These are phyloP conservation scores for Dendrobium chrysotoxum DNA, from an alignment of 106 monocot species.

Conservation along the genomic window DNA sequence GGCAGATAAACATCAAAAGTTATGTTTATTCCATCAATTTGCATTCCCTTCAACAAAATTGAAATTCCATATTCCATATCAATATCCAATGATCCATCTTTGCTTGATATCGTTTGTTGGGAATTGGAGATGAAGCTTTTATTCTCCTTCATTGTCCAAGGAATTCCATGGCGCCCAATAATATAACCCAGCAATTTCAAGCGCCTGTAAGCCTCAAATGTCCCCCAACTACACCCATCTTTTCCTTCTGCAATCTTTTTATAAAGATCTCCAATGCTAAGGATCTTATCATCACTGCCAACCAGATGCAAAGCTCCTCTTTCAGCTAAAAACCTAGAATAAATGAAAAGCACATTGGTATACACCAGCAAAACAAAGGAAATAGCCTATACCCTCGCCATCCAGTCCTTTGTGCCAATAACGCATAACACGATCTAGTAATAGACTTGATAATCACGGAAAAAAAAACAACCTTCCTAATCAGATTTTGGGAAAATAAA, in stretches of 20 bases:
- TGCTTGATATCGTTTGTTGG: neutral
- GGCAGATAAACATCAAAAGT: slow-evolving; percentile 80
- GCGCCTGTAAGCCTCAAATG: slow-evolving; percentile 61
- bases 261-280: slow-evolving; percentile 52
- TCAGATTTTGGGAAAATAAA: neutral
- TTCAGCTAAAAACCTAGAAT: slow-evolving; percentile 69
- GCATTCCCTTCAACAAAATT: slow-evolving; percentile 30
- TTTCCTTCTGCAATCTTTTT: slow-evolving; percentile 39
- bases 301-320: slow-evolving; percentile 66
- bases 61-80: slow-evolving; percentile 11
- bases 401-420: too few relatives aligned
- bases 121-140: neutral
- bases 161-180: slow-evolving; percentile 56
- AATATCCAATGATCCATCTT: slow-evolving; percentile 1
- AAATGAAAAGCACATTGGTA: neutral
- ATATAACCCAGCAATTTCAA: slow-evolving; percentile 85
- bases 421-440: neutral
- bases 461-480: neutral
- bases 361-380: neutral
- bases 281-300: slow-evolving; percentile 18
- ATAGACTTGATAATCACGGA: neutral
- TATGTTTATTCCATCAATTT: slow-evolving; percentile 34
- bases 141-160: slow-evolving; percentile 58
- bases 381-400: too few relatives aligned
- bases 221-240: slow-evolving; percentile 61